Conservation (phyloP, 208 protist genomes). For the Leishmania aethiopica region DNA sequence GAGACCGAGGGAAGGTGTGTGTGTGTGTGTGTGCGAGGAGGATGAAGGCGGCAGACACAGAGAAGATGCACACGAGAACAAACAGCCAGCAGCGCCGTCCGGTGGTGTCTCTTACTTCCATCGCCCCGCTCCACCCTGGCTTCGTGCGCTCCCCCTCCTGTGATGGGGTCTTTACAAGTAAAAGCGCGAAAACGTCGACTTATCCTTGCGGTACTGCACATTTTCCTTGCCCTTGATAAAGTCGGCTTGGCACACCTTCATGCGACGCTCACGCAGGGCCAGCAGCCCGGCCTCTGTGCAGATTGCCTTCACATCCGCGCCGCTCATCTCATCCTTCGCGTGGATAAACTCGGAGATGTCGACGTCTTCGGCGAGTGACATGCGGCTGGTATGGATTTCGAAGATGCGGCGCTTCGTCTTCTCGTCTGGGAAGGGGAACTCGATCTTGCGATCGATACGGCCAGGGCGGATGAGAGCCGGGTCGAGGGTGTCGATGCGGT, state of each 20-base stretch:
- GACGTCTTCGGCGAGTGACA: constrained; percentile 99
- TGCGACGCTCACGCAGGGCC: constrained; percentile 98
- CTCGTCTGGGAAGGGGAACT: constrained; percentile 99
- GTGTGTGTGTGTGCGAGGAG: neutral
- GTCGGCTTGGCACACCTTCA: constrained; percentile 99
- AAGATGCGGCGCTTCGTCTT: constrained; percentile 99
- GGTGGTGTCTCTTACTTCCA: neutral
- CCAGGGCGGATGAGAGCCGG: constrained; percentile 99
- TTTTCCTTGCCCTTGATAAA: constrained; percentile 99
- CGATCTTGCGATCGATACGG: constrained; percentile 99
- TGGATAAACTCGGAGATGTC: constrained; percentile 99
- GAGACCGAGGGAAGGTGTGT: neutral
- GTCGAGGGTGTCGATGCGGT: constrained; percentile 99
- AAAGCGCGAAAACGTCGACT: constrained; percentile 97
- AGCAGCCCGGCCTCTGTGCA: constrained; percentile 99
- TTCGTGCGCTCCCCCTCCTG: neutral
- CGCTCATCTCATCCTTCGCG: constrained; percentile 99
- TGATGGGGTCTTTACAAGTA: constrained; percentile 90
- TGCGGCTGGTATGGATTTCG: constrained; percentile 99
- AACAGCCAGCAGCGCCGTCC: neutral
- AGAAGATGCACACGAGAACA: neutral
- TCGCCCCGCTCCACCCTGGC: neutral
- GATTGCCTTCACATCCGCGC: constrained; percentile 99
- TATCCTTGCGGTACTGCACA: constrained; percentile 99
- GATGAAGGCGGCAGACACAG: neutral